Evolutionary conservation across 2,329 filamentous ascomycete genomes (phyloP).

Genomic region (Sporothrix euskadiensis): DNA sequence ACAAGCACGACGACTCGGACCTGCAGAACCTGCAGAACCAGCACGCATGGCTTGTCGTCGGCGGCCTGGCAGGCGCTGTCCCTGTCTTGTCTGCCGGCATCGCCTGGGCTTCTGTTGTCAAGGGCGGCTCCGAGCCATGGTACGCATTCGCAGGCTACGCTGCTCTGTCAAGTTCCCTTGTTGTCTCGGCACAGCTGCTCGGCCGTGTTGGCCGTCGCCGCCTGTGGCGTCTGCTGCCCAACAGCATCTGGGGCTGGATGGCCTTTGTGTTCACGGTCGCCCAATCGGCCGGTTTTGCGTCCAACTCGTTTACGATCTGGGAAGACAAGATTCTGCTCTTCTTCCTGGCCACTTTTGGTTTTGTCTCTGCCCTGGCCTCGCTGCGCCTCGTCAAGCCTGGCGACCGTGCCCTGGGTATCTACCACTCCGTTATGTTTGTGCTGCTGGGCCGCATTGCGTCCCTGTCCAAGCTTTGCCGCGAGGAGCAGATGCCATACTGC

Average conservation of each 20-base stretch:
- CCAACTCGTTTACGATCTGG: conserved; percentile 99
- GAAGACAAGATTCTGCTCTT: conserved; percentile 93
- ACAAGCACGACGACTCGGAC: conserved; percentile 58
- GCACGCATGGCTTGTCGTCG: conserved; percentile 44
- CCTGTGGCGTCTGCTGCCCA: conserved; percentile 61
- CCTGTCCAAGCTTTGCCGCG: conserved; percentile 87
- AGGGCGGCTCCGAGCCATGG: conserved; percentile 36
- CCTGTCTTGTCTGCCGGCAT: conserved; percentile 30
- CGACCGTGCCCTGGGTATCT: conserved; percentile 74
- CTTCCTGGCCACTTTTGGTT: conserved; percentile 84
- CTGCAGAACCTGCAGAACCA: conserved; percentile 52
- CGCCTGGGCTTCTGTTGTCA: conserved; percentile 16
- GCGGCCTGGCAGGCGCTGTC: conserved; percentile 42
- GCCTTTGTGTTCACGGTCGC: conserved; percentile 77
- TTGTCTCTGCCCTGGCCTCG: conserved; percentile 72
- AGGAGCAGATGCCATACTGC: conserved; percentile 98
- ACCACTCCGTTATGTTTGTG: conserved; percentile 83
- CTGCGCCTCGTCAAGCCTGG: conserved; percentile 66
- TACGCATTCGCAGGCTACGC: conserved; percentile 46
- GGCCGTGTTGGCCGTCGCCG: conserved; percentile 42
- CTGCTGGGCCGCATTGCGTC: conserved; percentile 77
- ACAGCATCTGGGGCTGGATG: conserved; percentile 85
- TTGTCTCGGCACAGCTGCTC: conserved; percentile 47
- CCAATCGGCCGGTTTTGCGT: conserved; percentile 90
- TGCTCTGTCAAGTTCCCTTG: conserved; percentile 48